Percentiles rank a stretch among this genome's conserved stretches.
Evolutionary conservation across 2,329 filamentous ascomycete genomes (phyloP).

Genomic region (Conoideocrella luteorostrata): DNA sequence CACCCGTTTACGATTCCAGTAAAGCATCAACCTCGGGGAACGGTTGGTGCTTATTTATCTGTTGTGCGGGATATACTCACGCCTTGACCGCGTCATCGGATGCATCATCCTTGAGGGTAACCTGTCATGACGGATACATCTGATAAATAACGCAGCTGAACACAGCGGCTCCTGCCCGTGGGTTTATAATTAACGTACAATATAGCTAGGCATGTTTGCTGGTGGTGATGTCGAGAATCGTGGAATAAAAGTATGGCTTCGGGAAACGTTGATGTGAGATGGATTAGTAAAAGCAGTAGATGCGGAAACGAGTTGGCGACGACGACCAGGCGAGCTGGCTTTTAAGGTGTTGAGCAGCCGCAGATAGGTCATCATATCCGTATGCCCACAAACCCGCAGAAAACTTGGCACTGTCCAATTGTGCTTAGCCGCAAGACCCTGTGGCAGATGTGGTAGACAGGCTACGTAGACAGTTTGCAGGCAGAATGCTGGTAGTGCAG

Average conservation of each 20-base stretch:
- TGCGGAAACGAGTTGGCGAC: background rate
- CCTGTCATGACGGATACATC: slow-evolving; percentile 39
- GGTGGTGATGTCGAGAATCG: slow-evolving; percentile 7
- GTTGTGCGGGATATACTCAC: slow-evolving; percentile 39
- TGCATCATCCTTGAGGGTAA: slow-evolving; percentile 71
- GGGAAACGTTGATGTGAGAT: slow-evolving; percentile 10
- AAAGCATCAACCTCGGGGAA: background rate
- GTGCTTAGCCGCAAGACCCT: too few relatives aligned
- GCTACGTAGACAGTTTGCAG: background rate
- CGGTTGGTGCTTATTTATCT: too few relatives aligned
- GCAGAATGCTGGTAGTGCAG: too few relatives aligned
- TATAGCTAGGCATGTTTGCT: slow-evolving; percentile 49
- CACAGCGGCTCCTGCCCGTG: background rate
- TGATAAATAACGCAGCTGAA: slow-evolving; percentile 4
- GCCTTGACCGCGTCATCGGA: slow-evolving; percentile 59
- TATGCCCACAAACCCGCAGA: background rate
- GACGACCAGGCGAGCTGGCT: background rate
- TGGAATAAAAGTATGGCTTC: slow-evolving; percentile 2
- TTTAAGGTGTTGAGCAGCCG: background rate
- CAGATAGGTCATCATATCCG: background rate
- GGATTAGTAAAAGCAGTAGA: background rate
- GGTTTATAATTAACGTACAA: slow-evolving; percentile 29
- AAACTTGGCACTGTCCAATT: background rate
- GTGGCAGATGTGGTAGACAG: too few relatives aligned
- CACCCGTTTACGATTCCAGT: background rate